phyloP scores from a whole-genome alignment of 331 rosid genomes.

The Pyracantha coccinea region DNA sequence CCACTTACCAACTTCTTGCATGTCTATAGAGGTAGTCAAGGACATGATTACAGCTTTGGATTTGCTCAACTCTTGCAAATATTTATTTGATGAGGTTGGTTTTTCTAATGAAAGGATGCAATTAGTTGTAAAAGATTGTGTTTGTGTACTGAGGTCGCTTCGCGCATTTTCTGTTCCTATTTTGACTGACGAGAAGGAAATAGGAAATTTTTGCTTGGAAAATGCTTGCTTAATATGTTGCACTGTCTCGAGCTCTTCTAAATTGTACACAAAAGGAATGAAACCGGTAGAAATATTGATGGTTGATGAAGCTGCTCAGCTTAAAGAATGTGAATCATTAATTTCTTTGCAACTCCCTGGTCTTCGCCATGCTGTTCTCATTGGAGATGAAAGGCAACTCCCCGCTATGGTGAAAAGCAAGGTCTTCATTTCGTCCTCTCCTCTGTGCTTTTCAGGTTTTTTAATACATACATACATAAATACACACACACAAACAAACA shows the following conservation, averaged over 20 bases:
- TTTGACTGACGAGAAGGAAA: neutral
- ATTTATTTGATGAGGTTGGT: neutral
- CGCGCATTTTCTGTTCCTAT: conserved; percentile 24
- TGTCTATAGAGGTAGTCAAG: conserved; percentile 12
- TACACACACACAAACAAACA: neutral
- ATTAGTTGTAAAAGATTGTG: conserved; percentile 1
- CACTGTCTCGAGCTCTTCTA: conserved; percentile 41
- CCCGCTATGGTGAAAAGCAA: conserved; percentile 57
- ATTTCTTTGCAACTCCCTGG: conserved; percentile 42
- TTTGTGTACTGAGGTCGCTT: conserved; percentile 12
- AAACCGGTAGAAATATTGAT: conserved; percentile 5
- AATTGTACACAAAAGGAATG: conserved; percentile 10
- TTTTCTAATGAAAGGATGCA: neutral
- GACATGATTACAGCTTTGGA: conserved; percentile 16
- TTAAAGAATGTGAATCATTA: conserved; percentile 54
- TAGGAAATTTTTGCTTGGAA: conserved; percentile 24
- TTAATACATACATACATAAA: no score
- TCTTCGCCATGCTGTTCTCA: conserved; percentile 27
- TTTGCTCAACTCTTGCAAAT: conserved; percentile 14
- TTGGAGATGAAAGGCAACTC: conserved; percentile 53
- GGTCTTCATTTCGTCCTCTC: conserved; percentile 11
- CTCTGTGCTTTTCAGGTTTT: neutral
- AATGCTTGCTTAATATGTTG: conserved; percentile 39
- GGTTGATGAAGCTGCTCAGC: conserved; percentile 51
- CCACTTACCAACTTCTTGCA: conserved; percentile 35